Base-by-base conservation (phyloP, 73 alveolate species). In the Effrenium voratum region DNA sequence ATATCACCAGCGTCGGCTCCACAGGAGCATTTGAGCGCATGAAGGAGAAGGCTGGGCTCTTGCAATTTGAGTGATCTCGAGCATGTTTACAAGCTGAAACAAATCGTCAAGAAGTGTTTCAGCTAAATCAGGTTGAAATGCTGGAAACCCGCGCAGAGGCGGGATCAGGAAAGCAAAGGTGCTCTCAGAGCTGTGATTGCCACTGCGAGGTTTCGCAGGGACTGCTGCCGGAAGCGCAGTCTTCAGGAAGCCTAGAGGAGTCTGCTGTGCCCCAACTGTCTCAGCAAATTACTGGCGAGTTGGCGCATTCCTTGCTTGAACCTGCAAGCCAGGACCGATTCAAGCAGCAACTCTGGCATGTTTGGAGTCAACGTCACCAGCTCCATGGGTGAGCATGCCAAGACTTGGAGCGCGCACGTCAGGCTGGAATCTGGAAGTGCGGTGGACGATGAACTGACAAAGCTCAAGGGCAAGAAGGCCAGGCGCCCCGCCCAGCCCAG, bases 121-220 rank as follows among this genome's bases (percentile, higher is more conserved):
- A 12, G 26, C 63, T 19, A 52, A 52, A 52, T 19, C 75, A 90
- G 97, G 97, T 90, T 44, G 97, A 90, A 75, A 90, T 90, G 97
- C 75, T 90, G 97, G 97, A 90, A 90, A 90, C 97, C 36, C 97
- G 97, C 13, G 97, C 97, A 0, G 97, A 90, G 97, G 95, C 84
- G 34, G 30, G 6, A 30, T 68, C 43, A n/a, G 47, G 44, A 24
- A 55, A 2, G 26, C 32, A 19, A 0, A 16, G 34, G 73, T 19
- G 73, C 1, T 28, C 73, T 59, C 30, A 28, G 34, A 19, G 73
- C 36, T 59, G 15, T 12, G 34, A 52, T 52, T 19, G 63, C 63
- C 19, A 12, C 26, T 52, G 63, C 63, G 68, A 88, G 95, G 97
- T 90, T 50, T 90, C 97, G 32, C 97, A 90, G 57, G 97, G 97